Percentiles rank a stretch among this genome's conserved stretches.
phyloP scores from a whole-genome alignment of 208 protist genomes.

The Trypanosoma conorhini region DNA sequence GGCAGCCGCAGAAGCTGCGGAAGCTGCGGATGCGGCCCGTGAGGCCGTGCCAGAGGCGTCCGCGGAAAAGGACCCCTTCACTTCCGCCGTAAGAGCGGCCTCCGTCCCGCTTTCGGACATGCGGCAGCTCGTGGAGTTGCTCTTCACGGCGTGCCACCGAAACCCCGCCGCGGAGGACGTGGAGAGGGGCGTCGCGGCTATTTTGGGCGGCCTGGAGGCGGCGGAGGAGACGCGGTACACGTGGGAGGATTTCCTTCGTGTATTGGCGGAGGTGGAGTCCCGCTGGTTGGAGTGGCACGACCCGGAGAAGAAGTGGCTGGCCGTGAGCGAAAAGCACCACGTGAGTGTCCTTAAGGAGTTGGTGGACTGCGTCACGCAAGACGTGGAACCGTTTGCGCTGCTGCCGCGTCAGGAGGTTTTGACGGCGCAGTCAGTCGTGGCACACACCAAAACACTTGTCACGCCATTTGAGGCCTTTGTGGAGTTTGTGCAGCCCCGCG shows the following conservation, averaged over 20 bases:
- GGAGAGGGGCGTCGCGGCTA: conserved; percentile 28
- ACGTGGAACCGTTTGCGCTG: conserved; percentile 63
- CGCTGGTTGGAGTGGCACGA: conserved; percentile 52
- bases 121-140: conserved; percentile 51
- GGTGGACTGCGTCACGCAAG: conserved; percentile 66
- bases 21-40: background rate
- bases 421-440: conserved; percentile 37
- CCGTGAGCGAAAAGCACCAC: conserved; percentile 26
- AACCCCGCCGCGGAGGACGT: conserved; percentile 62
- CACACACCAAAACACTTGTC: conserved; percentile 35
- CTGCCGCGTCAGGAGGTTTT: conserved; percentile 55
- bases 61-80: conserved; percentile 15
- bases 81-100: conserved; percentile 13
- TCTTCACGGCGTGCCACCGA: conserved; percentile 61
- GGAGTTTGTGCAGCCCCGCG: conserved; percentile 23
- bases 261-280: conserved; percentile 46
- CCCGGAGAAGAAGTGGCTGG: conserved; percentile 26
- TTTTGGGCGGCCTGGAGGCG: conserved; percentile 34
- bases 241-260: conserved; percentile 36
- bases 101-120: conserved; percentile 51
- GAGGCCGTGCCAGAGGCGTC: conserved; percentile 13
- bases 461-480: conserved; percentile 63
- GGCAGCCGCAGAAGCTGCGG: background rate
- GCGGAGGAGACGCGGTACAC: conserved; percentile 33
- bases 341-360: conserved; percentile 50